phyloP scores from a whole-genome alignment of 2,329 filamentous ascomycete species.

The Fusarium globosum region DNA sequence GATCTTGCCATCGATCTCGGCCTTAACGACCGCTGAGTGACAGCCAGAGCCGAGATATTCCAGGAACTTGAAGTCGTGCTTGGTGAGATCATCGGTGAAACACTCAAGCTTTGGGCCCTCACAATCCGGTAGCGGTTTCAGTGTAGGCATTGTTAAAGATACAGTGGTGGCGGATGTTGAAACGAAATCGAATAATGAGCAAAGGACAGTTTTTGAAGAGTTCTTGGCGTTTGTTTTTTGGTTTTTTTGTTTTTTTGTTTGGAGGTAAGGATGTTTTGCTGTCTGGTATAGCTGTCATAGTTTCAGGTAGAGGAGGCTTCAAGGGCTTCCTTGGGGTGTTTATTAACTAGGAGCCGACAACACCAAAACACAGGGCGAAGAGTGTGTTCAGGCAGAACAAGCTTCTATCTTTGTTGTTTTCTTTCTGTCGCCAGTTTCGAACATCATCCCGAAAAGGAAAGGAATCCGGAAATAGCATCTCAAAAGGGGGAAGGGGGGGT shows the following conservation, averaged over 20 bases:
- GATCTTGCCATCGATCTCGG: not conserved
- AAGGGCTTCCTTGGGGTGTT: not conserved
- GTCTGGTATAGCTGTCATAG: too few species aligned
- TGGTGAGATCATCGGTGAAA: constrained; percentile 11
- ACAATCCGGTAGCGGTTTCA: constrained; percentile 1
- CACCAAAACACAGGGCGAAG: too few species aligned
- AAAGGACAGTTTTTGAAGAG: not conserved
- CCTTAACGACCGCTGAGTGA: not conserved
- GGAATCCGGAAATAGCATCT: not conserved
- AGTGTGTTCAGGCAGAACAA: not conserved
- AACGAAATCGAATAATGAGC: not conserved
- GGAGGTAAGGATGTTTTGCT: too few species aligned
- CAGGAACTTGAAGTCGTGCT: not conserved
- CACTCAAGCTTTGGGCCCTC: constrained; percentile 15
- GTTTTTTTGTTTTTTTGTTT: too few species aligned
- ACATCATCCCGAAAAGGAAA: not conserved
- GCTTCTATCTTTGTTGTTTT: not conserved
- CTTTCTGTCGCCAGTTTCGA: not conserved
- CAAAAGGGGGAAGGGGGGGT: too few species aligned
- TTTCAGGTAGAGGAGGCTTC: not conserved
- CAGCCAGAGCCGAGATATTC: rapidly evolving
- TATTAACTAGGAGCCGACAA: not conserved
- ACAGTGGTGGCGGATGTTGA: not conserved
- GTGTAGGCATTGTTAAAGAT: not conserved
- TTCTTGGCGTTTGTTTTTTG: too few species aligned